Conservation (phyloP, 768 basidiomycete genomes). For the Gymnopilus dilepis region DNA sequence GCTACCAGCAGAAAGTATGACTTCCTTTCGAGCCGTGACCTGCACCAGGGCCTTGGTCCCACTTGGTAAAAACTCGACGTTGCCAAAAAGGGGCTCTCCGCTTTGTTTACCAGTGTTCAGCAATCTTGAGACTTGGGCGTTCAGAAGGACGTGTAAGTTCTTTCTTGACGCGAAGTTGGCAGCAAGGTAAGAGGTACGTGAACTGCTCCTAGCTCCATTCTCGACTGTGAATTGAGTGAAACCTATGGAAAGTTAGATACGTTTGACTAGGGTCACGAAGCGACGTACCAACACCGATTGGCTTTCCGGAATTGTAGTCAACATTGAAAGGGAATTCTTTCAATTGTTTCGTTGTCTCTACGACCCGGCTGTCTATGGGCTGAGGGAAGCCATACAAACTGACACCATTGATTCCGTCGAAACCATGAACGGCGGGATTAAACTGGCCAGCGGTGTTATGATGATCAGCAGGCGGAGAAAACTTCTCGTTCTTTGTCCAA, state of each 20-base stretch:
- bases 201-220: conserved; percentile 33
- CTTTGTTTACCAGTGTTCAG: conserved; percentile 17
- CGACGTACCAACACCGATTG: conserved; percentile 23
- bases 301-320: conserved; percentile 42
- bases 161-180: conserved; percentile 28
- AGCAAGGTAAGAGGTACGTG: conserved; percentile 37
- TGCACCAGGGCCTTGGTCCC: background rate
- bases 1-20: conserved; percentile 43
- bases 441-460: conserved; percentile 39
- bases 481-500: conserved; percentile 35
- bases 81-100: conserved; percentile 22
- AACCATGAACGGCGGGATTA: conserved; percentile 34
- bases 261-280: conserved; percentile 14
- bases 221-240: conserved; percentile 35
- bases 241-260: conserved; percentile 21
- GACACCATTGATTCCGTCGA: conserved; percentile 29
- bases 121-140: conserved; percentile 30
- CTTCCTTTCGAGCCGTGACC: conserved; percentile 30
- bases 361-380: conserved; percentile 31
- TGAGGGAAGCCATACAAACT: conserved; percentile 31
- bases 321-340: conserved; percentile 39
- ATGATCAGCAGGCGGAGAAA: conserved; percentile 32
- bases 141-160: conserved; percentile 39
- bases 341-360: conserved; percentile 32
- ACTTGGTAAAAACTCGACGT: conserved; percentile 27